Base-by-base conservation (phyloP, 2,329 filamentous ascomycete species). In the Neopestalotiopsis rosae region DNA sequence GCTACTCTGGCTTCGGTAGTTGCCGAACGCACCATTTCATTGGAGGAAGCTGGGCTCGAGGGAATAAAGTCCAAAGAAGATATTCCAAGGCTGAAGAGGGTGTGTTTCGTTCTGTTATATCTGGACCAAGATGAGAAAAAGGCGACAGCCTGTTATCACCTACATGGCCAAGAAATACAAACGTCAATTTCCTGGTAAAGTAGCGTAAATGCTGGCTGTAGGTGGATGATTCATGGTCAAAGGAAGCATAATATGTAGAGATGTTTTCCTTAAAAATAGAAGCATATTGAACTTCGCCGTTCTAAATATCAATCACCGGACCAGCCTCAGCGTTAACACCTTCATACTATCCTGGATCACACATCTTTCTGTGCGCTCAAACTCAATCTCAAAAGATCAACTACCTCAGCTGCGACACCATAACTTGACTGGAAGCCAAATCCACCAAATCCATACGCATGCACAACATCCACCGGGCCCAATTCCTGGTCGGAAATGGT, bases 381-480 rank as follows among this genome's bases (percentile, higher is more conserved):
- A 14, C 57, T 28, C 20, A n/a, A 42, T 14, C 20, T 28, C 14
- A 65, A 40, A 52, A 65, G 38, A n/a, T 65, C 38, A 45, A 65
- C 13, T 17, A 65, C 62, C 12, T 30, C 28, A 10, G 40, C 34
- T 5, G 62, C 62, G 9, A 65, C 62, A 17, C 62, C 42, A 24
- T 65, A 65, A 20, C 38, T 49, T 5, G 40, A 24, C 62, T 49
- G 42, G 30, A 65, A 65, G 28, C 62, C 38, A 28, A 65, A 65
- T 5, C 62, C 62, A n/a, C 62, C 62, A 12, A 52, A 10, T 30
- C 62, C 62, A 28, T 49, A 28, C 14, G 62, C 62, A 28, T 52
- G 62, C n/a, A 65, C 38, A 17, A 65, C n/a, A n/a, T 52, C 28
- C 42, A 65, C 12, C 4, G 7, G 34, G 12, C 62, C 38, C 4